These are phyloP conservation scores for Pseudonitzschia delicatissima DNA, from an alignment of 108 stramenopile species.

Conservation along the genomic window DNA sequence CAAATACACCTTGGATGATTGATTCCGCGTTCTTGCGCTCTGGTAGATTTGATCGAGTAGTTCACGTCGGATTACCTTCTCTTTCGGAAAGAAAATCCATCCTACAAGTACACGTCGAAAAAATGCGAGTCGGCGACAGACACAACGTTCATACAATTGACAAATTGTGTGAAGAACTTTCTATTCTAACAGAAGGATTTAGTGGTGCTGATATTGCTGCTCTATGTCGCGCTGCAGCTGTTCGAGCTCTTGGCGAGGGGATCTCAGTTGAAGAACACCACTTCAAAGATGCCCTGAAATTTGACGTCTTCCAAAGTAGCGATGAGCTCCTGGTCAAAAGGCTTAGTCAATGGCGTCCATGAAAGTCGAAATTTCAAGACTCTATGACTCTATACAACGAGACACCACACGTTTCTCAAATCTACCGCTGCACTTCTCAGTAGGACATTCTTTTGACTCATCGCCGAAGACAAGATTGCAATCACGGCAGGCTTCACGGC, in stretches of 20 bases:
- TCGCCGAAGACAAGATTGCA: slow-evolving; percentile 37
- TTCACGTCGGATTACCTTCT: slow-evolving; percentile 69
- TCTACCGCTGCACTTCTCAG: slow-evolving; percentile 45
- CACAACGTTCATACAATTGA: slow-evolving; percentile 1
- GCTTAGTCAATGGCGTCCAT: slow-evolving; percentile 46
- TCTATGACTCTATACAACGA: slow-evolving; percentile 11
- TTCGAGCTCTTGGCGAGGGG: slow-evolving; percentile 52
- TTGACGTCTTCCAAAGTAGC: slow-evolving; percentile 50
- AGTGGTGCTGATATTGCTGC: slow-evolving; percentile 87
- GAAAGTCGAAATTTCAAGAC: not conserved
- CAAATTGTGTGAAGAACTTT: slow-evolving; percentile 44
- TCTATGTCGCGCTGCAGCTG: slow-evolving; percentile 73
- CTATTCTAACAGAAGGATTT: slow-evolving; percentile 55
- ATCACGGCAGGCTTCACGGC: slow-evolving; percentile 37
- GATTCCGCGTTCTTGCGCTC: slow-evolving; percentile 77
- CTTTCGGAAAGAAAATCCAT: slow-evolving; percentile 59
- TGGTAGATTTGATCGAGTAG: slow-evolving; percentile 76
- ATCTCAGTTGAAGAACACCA: slow-evolving; percentile 29
- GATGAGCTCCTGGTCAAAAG: slow-evolving; percentile 41
- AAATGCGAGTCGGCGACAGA: slow-evolving; percentile 43
- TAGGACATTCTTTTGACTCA: slow-evolving; percentile 39
- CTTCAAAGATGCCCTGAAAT: slow-evolving; percentile 40
- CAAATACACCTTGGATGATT: slow-evolving; percentile 82
- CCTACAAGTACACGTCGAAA: slow-evolving; percentile 49
- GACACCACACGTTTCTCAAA: slow-evolving; percentile 47